A percentile compares a stretch with the other conserved stretches of the same genome.
These are phyloP conservation scores for Neonectria neomacrospora DNA, from an alignment of 2,329 filamentous ascomycete genomes.

Conservation along the genomic window DNA sequence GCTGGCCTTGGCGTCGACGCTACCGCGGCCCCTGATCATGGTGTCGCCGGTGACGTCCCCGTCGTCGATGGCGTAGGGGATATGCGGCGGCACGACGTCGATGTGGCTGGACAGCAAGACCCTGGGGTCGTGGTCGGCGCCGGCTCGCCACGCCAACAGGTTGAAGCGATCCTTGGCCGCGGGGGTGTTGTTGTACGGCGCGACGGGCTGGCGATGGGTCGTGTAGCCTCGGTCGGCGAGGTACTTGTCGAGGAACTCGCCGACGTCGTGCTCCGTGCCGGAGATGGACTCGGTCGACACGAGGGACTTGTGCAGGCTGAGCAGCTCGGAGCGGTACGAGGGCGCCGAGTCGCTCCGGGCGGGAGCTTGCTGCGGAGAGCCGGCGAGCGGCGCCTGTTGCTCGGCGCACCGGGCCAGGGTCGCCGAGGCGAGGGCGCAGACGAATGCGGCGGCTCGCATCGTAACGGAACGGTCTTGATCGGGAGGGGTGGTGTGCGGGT, in stretches of 20 bases:
- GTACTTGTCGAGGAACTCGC: slow-evolving; percentile 74
- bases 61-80: slow-evolving; percentile 71
- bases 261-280: slow-evolving; percentile 74
- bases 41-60: slow-evolving; percentile 57
- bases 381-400: slow-evolving; percentile 16
- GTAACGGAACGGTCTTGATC: not conserved
- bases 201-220: slow-evolving; percentile 56
- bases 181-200: slow-evolving; percentile 45
- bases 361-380: slow-evolving; percentile 10
- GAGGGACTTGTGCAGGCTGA: slow-evolving; percentile 80
- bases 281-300: slow-evolving; percentile 78
- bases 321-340: slow-evolving; percentile 62
- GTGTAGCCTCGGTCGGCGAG: slow-evolving; percentile 63
- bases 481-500: not conserved
- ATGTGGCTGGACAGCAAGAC: slow-evolving; percentile 84
- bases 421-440: slow-evolving; percentile 24
- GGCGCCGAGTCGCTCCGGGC: slow-evolving; percentile 36
- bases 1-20: slow-evolving; percentile 76
- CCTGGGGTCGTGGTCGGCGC: slow-evolving; percentile 60
- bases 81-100: slow-evolving; percentile 79
- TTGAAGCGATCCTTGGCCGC: slow-evolving; percentile 67
- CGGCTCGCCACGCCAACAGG: slow-evolving; percentile 74
- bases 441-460: slow-evolving; percentile 27
- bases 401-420: slow-evolving; percentile 17
- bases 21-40: slow-evolving; percentile 77